Evolutionary conservation across 2,329 filamentous ascomycete species (phyloP), one percentile per base, ranked within the genome.

Genomic region (Talaromyces sp.): DNA sequence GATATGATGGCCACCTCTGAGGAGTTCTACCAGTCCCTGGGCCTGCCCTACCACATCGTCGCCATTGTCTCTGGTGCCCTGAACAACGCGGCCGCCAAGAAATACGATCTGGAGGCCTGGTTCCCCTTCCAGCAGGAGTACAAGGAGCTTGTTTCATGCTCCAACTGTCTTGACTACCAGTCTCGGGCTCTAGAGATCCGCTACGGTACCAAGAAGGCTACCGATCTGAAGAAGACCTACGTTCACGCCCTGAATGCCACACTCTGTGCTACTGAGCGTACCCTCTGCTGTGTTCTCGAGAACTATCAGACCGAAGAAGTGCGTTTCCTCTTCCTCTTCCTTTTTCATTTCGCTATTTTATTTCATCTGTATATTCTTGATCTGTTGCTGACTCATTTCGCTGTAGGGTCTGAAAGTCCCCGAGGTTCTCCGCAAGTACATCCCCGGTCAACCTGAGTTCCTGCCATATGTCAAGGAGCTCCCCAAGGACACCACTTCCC

Each of bases 101-200:
- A 99, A 77, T 92, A 88, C 71, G 94, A 99, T 69, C 82, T 99
- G 19, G 94, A 99, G 73, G 93, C 94, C 2, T 96, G 91, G 90
- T 96, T 96, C 74, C 91, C 91, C 14, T 95, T 89, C 81, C 92
- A 97, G 74, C 89, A 89, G 65, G 94, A 97, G 76, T 99, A 97
- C 83, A 97, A 97, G 78, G 94, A 97, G 78, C 84, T 99, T 24
- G 94, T 97, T 46, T 96, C 90, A 17, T 96, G 92, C 82, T 96
- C 91, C 56, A 99, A 99, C 78, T 99, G 94, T 80, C 96, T 91
- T 40, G 93, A 97, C 72, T 97, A 97, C 80, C 94, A 99, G 80
- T 91, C 91, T 20, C 85, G 94, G 51, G 92, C 91, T 63, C 82
- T 99, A 11, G 93, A 97, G 74, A 96, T 99, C 65, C 85, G 94